Evolutionary conservation across 179 eudicot genomes (phyloP), one percentile per base, ranked within the genome.

Genomic region (Carnegiea gigantea): DNA sequence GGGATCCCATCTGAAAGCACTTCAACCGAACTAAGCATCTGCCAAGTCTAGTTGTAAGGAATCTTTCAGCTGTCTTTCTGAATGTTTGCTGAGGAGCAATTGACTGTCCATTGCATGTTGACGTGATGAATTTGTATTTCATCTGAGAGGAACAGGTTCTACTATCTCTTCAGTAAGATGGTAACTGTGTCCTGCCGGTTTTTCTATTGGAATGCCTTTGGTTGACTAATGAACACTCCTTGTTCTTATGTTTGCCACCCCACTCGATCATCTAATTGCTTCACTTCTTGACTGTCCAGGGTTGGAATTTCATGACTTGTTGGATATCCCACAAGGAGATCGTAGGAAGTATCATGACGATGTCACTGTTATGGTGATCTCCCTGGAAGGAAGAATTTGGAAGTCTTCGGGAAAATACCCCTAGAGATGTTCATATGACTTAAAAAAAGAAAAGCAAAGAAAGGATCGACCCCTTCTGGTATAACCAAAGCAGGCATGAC

Each of bases 331-430:
- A 26, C 93, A 92, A 84, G 97, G 99, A 65, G 99, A 92, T 76
- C 89, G 98, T 9, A 85, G 99, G 80, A 96, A 94, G 84, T 94
- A 92, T 89, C 99, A 96, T 83, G 98, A 94, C 73, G 99, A 96
- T 88, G 99, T 94, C 72, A 92, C 98, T 17, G 98, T 96, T 48
- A 94, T 94, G 99, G 95, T 94, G 74, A 84, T 96, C 40, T 95
- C 99, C 49, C 92, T 89, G 59, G 92, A 89, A 89, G 92, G 91
- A 59, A 86, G 91, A 85, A 89, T 90, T 74, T 91, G 91, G 92
- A 91, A 91, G 83, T 90, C 94, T 43, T 91, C 95, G 20, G 95
- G 95, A 77, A 90, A 91, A 83, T 91, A 91, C 81, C 91, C 89
- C 12, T 91, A 77, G 83, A 51, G 15, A 72, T 59, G 78, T 83